phyloP scores from a whole-genome alignment of 2,329 filamentous ascomycete species.

The Fusarium oligoseptatum region DNA sequence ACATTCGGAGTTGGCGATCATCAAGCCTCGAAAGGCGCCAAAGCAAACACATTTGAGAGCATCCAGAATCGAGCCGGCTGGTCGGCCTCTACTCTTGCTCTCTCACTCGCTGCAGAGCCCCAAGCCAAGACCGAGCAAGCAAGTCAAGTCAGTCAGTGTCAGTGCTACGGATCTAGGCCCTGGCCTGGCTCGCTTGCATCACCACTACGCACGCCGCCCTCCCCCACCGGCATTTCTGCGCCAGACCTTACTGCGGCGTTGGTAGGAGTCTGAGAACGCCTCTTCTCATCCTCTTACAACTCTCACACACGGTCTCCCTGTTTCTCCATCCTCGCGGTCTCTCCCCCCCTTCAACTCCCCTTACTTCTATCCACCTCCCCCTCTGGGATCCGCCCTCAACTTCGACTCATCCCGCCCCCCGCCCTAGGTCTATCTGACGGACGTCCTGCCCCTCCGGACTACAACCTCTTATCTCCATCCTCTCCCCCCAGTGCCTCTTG shows the following conservation, averaged over 20 bases:
- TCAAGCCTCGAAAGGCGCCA: constrained; percentile 13
- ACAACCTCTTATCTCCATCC: constrained; percentile 42
- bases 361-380: constrained; percentile 35
- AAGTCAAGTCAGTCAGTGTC: constrained; percentile 27
- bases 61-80: constrained; percentile 7
- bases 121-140: constrained; percentile 2
- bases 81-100: background rate
- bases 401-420: constrained; percentile 25
- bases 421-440: constrained; percentile 4
- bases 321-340: constrained; percentile 35
- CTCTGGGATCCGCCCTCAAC: constrained; percentile 33
- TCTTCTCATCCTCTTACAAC: constrained; percentile 42
- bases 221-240: constrained; percentile 47
- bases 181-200: constrained; percentile 49
- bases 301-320: constrained; percentile 36
- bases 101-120: constrained; percentile 6
- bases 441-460: constrained; percentile 24
- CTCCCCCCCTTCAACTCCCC: constrained; percentile 23
- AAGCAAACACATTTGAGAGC: constrained; percentile 1
- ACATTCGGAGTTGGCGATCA: background rate
- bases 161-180: constrained; percentile 48
- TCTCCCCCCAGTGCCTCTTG: constrained; percentile 7
- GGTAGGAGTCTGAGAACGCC: constrained; percentile 42
- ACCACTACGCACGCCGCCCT: constrained; percentile 46
- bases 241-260: constrained; percentile 34